Evolutionary conservation across 2,329 filamentous ascomycete genomes (phyloP).

Genomic region (Chrysoporthe austroafricana): DNA sequence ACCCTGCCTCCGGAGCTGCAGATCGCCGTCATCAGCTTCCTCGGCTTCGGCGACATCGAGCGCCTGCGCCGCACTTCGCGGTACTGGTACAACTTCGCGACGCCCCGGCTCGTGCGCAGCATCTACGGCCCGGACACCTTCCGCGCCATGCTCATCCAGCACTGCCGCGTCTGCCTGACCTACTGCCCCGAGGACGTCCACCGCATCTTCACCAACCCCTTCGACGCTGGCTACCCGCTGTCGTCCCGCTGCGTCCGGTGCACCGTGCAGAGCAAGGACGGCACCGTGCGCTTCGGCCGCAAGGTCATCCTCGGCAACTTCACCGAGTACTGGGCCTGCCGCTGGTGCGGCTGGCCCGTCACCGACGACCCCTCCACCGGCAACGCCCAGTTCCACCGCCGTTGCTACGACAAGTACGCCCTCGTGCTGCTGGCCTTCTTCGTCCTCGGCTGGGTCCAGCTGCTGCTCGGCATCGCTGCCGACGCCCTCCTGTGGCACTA

Average conservation of each 20-base stretch:
- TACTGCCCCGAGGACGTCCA: slow-evolving; percentile 35
- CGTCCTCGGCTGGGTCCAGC: slow-evolving; percentile 44
- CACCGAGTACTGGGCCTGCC: slow-evolving; percentile 44
- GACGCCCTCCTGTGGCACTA: slow-evolving; percentile 42
- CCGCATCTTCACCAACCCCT: slow-evolving; percentile 39
- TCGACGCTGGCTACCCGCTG: slow-evolving; percentile 42
- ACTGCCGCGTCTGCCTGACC: slow-evolving; percentile 46
- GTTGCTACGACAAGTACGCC: slow-evolving; percentile 46
- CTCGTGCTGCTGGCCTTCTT: slow-evolving; percentile 44
- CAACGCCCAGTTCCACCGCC: slow-evolving; percentile 45
- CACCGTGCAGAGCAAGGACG: slow-evolving; percentile 40
- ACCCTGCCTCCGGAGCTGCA: slow-evolving; percentile 48
- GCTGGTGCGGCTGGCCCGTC: slow-evolving; percentile 50
- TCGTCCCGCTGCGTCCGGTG: slow-evolving; percentile 47
- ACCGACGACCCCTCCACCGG: slow-evolving; percentile 36
- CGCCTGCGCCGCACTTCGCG: slow-evolving; percentile 47
- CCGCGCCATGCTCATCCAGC: slow-evolving; percentile 33
- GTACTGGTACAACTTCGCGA: slow-evolving; percentile 41
- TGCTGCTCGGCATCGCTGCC: slow-evolving; percentile 40
- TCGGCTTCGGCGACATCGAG: slow-evolving; percentile 49
- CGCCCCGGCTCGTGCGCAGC: slow-evolving; percentile 40
- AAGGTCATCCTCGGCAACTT: slow-evolving; percentile 43
- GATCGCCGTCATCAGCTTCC: slow-evolving; percentile 44
- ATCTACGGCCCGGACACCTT: slow-evolving; percentile 41
- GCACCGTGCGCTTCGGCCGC: slow-evolving; percentile 43